A percentile compares a stretch with the other conserved stretches of the same genome.
These are phyloP conservation scores for Leccinum fallax DNA, from an alignment of 1,284 basidiomycete genomes.

Conservation along the genomic window DNA sequence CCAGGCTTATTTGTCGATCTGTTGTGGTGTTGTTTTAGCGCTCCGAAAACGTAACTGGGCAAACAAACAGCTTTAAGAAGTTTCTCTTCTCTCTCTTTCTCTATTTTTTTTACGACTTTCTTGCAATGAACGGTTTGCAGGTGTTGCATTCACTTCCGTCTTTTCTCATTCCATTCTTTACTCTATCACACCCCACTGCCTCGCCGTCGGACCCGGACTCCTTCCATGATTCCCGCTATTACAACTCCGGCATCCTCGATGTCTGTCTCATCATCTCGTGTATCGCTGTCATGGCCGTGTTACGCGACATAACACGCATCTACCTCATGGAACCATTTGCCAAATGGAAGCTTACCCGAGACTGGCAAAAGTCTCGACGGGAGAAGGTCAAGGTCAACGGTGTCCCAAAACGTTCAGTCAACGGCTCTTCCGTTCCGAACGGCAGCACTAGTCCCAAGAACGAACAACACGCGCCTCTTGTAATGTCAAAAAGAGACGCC, in stretches of 20 bases:
- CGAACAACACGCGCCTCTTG: slow-evolving; percentile 19
- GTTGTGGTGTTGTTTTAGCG: slow-evolving; percentile 32
- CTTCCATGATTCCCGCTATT: slow-evolving; percentile 67
- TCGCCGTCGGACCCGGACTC: slow-evolving; percentile 63
- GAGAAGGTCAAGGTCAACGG: slow-evolving; percentile 31
- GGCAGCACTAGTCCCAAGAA: slow-evolving; percentile 24
- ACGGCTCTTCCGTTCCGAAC: slow-evolving; percentile 37
- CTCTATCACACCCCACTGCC: slow-evolving; percentile 70
- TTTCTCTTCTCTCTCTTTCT: slow-evolving; percentile 1
- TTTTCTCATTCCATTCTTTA: slow-evolving; percentile 66
- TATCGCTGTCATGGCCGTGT: slow-evolving; percentile 76
- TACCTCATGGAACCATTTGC: slow-evolving; percentile 79
- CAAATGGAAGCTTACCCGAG: slow-evolving; percentile 64
- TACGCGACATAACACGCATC: slow-evolving; percentile 76
- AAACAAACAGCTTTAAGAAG: slow-evolving; percentile 29
- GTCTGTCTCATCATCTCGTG: slow-evolving; percentile 70
- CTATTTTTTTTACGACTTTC: slow-evolving; percentile 30
- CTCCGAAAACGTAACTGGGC: slow-evolving; percentile 29
- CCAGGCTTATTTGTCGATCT: slow-evolving; percentile 9
- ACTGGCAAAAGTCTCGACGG: slow-evolving; percentile 41
- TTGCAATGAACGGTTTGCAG: slow-evolving; percentile 39
- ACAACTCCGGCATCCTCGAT: slow-evolving; percentile 71
- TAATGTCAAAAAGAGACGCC: slow-evolving; percentile 45
- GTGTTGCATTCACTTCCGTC: slow-evolving; percentile 50
- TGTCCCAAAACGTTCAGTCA: slow-evolving; percentile 30